Percentiles rank a stretch among this genome's conserved stretches.
These are phyloP conservation scores for Dioszegia hungarica DNA, from an alignment of 768 basidiomycete genomes.

Conservation along the genomic window DNA sequence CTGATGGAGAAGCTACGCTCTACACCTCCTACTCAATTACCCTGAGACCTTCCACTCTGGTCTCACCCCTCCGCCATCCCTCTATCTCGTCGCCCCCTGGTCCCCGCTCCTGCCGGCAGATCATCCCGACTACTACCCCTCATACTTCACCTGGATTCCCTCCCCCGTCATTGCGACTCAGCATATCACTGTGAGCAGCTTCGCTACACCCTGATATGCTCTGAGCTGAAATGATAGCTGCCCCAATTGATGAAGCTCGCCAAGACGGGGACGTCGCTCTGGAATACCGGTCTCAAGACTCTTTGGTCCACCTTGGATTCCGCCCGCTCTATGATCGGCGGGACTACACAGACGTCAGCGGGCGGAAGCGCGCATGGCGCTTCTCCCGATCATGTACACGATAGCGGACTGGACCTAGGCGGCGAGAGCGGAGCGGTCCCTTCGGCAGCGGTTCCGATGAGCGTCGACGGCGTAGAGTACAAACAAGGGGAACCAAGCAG, in stretches of 20 bases:
- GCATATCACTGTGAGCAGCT: slow-evolving; percentile 32
- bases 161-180: slow-evolving; percentile 27
- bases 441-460: not conserved
- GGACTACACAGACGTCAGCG: not conserved
- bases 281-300: slow-evolving; percentile 10
- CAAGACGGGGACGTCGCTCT: slow-evolving; percentile 15
- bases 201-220: not conserved
- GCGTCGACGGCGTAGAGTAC: not conserved
- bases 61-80: slow-evolving; percentile 25
- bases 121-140: slow-evolving; percentile 26
- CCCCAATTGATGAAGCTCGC: slow-evolving; percentile 27
- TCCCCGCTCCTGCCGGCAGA: slow-evolving; percentile 24
- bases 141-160: slow-evolving; percentile 29
- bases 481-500: not conserved
- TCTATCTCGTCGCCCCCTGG: slow-evolving; percentile 37
- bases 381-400: not conserved
- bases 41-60: slow-evolving; percentile 15
- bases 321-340: slow-evolving; percentile 6
- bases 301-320: not conserved
- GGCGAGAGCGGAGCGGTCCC: not conserved
- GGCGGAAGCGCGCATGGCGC: not conserved
- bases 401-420: not conserved
- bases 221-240: slow-evolving; percentile 9
- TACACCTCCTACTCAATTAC: slow-evolving; percentile 28
- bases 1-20: too few species aligned